phyloP scores from a whole-genome alignment of 495 filamentous ascomycete genomes.

The Lophiostoma macrostomum region DNA sequence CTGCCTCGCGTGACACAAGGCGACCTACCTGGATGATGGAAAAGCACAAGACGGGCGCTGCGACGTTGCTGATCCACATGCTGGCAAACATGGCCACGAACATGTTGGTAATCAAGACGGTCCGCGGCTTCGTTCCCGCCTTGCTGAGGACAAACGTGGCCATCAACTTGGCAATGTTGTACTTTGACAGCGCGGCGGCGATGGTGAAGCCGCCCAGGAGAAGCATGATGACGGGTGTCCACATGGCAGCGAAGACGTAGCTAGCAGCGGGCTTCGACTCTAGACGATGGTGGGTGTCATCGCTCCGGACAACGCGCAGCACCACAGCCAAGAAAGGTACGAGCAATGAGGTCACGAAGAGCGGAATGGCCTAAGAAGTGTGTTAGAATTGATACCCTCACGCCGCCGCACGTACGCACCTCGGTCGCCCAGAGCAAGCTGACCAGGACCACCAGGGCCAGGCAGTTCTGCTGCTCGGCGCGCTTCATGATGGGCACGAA shows the following conservation, averaged over 20 bases:
- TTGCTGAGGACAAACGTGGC: constrained; percentile 97
- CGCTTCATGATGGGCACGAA: constrained; percentile 73
- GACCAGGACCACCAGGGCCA: constrained; percentile 90
- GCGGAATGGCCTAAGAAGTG: constrained; percentile 73
- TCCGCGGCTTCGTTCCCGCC: constrained; percentile 82
- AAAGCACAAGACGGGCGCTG: constrained; percentile 96
- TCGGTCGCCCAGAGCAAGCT: constrained; percentile 96
- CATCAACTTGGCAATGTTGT: constrained; percentile 94
- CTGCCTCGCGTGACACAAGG: too few relatives aligned
- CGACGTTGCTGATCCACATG: constrained; percentile 99
- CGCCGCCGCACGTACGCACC: constrained; percentile 45
- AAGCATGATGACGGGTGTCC: constrained; percentile 99
- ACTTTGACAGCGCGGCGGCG: constrained; percentile 92
- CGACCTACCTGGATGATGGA: constrained; percentile 81
- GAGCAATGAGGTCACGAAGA: constrained; percentile 92
- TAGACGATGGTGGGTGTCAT: constrained; percentile 66
- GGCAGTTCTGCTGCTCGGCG: constrained; percentile 89
- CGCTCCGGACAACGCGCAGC: constrained; percentile 75
- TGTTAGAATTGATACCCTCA: constrained; percentile 22
- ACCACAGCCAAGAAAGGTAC: constrained; percentile 93
- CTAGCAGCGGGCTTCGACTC: constrained; percentile 69
- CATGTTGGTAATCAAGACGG: constrained; percentile 93
- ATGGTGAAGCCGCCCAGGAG: constrained; percentile 95
- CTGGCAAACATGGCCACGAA: constrained; percentile 95
- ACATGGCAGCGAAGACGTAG: constrained; percentile 92